Percentiles rank a stretch among this genome's conserved stretches.
Conservation (phyloP, 2,329 filamentous ascomycete species). For the Botrytis pseudocinerea region DNA sequence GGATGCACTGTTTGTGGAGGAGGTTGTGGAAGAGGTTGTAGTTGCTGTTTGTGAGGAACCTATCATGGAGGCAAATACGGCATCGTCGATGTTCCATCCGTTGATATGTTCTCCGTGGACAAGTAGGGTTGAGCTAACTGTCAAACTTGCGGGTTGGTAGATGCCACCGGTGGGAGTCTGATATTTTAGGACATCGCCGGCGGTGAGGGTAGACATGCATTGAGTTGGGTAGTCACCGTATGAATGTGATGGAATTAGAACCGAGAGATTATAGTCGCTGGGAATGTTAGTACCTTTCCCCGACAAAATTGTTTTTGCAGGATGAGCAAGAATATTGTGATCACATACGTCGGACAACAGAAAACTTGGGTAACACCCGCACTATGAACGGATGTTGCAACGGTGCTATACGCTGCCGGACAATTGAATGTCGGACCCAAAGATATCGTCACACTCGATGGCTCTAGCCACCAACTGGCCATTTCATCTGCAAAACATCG, state of each 20-base stretch:
- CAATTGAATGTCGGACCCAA: conserved; percentile 17
- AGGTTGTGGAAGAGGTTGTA: background rate
- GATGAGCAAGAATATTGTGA: background rate
- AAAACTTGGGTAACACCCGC: conserved; percentile 18
- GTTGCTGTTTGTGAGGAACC: background rate
- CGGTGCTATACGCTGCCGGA: conserved; percentile 17
- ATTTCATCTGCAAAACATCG: conserved; percentile 18
- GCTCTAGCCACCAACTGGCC: conserved; percentile 18
- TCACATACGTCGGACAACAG: conserved; percentile 19
- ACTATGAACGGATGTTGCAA: conserved; percentile 10
- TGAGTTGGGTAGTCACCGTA: conserved; percentile 12
- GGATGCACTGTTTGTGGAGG: background rate
- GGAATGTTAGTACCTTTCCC: background rate
- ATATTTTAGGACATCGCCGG: conserved; percentile 15
- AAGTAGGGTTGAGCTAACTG: background rate
- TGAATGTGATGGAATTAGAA: background rate
- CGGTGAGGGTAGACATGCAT: conserved; percentile 17
- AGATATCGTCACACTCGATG: conserved; percentile 3
- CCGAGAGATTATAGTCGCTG: conserved; percentile 14
- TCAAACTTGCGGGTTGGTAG: conserved; percentile 16
- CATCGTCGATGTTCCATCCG: conserved; percentile 19
- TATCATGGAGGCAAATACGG: conserved; percentile 12
- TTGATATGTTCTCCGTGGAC: conserved; percentile 21
- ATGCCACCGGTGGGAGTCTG: conserved; percentile 15
- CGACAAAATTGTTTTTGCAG: background rate